Base-by-base conservation (phyloP, 2,329 filamentous ascomycete species). In the Claviceps citrina region DNA sequence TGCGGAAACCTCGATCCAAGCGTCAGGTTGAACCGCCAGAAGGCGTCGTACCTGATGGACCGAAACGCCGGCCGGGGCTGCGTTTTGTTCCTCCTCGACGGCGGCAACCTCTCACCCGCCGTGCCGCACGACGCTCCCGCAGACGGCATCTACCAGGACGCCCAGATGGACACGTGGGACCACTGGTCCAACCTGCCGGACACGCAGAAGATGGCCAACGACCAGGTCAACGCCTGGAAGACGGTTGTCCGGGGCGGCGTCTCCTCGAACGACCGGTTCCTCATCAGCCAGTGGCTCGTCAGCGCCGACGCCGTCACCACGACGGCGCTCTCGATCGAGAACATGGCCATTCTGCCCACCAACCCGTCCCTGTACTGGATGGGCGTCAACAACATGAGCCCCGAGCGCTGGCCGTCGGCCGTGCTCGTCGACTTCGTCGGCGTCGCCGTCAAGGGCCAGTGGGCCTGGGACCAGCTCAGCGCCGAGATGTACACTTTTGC, bases 361-460 rank as follows among this genome's bases (percentile, higher is more conserved):
- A 59, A 60, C 40, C 57, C 56, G 4, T 44, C 56, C 4, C 44
- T 60, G n/a, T 61, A 60, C 47, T 57, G 50, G 51, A 51, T 52
- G 40, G 54, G 56, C 10, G 36, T 51, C 16, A 52, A 52, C 38
- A 44, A 45, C 36, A 56, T 56, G 47, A 47, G 40, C 18, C 54
- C 54, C 3, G 41, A 49, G 26, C 31, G 28, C 25, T 59, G 51
- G 47, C 56, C 55, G 2, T 57, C 52, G 19, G 56, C 57, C n/a
- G 16, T 56, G 2, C 28, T 59, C 31, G 43, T 54, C 9, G 54
- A 58, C 40, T 58, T 57, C 42, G 48, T 58, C 4, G 55, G 57
- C 15, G 45, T 56, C 1, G 51, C 54, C 15, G 47, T 53, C n/a
- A 43, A 38, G 2, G 46, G 51, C 18, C 49, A 50, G 24, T 45